Percentiles rank a stretch among this genome's conserved stretches.
Conservation (phyloP, 2,329 filamentous ascomycete species). For the Verticillium alfalfae region DNA sequence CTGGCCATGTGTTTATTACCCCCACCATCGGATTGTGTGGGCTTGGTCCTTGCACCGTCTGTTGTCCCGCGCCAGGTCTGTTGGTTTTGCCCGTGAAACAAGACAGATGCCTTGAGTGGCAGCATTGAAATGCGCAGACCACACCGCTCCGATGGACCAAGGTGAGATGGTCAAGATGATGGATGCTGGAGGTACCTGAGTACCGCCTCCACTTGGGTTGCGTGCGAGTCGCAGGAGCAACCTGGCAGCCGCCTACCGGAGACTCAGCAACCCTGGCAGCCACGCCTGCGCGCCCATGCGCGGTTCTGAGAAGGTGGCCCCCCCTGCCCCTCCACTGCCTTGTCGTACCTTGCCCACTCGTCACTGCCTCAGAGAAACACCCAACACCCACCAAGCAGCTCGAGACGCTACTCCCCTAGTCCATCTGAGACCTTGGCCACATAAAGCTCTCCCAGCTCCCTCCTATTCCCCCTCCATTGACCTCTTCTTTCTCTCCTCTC, state of each 20-base stretch:
- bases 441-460: constrained; percentile 16
- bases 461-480: constrained; percentile 6
- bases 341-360: neutral
- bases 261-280: neutral
- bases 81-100: neutral
- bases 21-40: neutral
- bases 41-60: neutral
- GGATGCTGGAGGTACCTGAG: neutral
- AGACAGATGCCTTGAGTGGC: neutral
- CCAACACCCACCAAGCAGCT: neutral
- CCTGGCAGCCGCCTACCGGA: neutral
- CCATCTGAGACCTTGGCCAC: constrained; percentile 7
- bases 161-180: neutral
- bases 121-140: neutral
- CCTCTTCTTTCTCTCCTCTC: constrained; percentile 4
- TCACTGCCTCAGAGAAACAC: neutral
- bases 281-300: neutral
- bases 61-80: neutral
- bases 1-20: neutral
- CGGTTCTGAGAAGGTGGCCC: neutral
- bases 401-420: neutral
- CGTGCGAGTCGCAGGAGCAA: neutral
- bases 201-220: neutral
- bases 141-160: neutral
- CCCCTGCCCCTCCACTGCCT: neutral